Base-by-base conservation (phyloP, 139 green algal genomes). In the Tetradesmus obliquus region DNA sequence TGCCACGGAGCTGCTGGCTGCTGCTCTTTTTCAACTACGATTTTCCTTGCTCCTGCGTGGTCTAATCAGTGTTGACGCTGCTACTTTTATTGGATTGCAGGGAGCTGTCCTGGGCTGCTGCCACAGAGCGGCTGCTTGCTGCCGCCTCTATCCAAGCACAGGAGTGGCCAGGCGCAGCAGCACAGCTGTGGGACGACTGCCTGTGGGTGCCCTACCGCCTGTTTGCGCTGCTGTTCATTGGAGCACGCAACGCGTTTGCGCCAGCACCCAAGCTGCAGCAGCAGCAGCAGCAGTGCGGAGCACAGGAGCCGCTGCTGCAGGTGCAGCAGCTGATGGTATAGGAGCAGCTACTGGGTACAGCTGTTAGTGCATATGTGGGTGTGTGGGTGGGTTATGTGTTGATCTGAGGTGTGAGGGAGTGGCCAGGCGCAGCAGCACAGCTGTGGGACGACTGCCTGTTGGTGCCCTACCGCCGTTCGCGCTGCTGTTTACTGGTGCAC, bases 171-270 rank as follows among this genome's bases (percentile, higher is more conserved):
- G 85, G 85, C 2, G 62, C 62, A 17, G 58, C 72, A 51, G 15
- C 32, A 9, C 85, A 82, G 20, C 53, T 57, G 8, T 82, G 32
- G 85, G 85, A 89, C 32, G 85, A 89, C 45, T 81, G 66, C 66
- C 66, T 89, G 62, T 89, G 85, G 85, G 51, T 66, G 62, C 85
- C 85, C 3, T 89, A 82, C 22, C 62, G 62, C 32, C 24, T 89
- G 15, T 89, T 89, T 82, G 85, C 85, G 8, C 66, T 89, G 62
- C 62, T 89, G 66, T 89, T 89, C 85, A 89, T 8, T 9, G 66
- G 62, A 0, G 85, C 66, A 22, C 71, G 85, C 22, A 22, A 45
- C 22, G 7, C 55, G 2, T 89, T 89, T 62, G 85, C 85, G 20
- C 45, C 62, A 45, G 45, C 85, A 69, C 66, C 85, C 3, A 60